Evolutionary conservation across 441 rosid species (phyloP).

Genomic region (Adansonia gregorii): DNA sequence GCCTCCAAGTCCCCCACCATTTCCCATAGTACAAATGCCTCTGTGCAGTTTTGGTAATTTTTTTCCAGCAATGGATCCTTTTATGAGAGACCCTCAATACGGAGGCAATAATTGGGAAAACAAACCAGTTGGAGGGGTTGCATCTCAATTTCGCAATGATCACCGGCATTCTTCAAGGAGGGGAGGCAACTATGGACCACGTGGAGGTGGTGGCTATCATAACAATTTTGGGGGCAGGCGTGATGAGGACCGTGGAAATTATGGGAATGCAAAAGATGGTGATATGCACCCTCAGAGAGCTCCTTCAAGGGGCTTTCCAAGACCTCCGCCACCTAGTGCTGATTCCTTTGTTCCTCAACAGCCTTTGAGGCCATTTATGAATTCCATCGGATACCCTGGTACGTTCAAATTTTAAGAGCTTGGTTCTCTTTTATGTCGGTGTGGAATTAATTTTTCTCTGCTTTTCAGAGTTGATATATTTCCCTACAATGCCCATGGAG

Average conservation of each 20-base stretch:
- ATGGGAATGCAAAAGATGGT: slow-evolving; percentile 40
- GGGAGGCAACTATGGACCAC: slow-evolving; percentile 45
- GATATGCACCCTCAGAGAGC: slow-evolving; percentile 39
- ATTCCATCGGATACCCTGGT: slow-evolving; percentile 39
- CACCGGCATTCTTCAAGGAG: slow-evolving; percentile 46
- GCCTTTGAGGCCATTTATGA: slow-evolving; percentile 31
- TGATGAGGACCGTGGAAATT: slow-evolving; percentile 49
- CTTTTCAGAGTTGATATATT: slow-evolving; percentile 36
- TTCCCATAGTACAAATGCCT: slow-evolving; percentile 38
- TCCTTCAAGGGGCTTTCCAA: slow-evolving; percentile 42
- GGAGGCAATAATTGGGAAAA: slow-evolving; percentile 51
- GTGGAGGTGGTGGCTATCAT: slow-evolving; percentile 51
- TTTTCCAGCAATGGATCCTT: slow-evolving; percentile 37
- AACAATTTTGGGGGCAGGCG: slow-evolving; percentile 52
- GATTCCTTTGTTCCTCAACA: slow-evolving; percentile 32
- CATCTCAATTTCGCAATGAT: slow-evolving; percentile 43
- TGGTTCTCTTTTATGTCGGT: neutral
- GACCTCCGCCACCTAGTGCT: slow-evolving; percentile 38
- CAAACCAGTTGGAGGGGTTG: slow-evolving; percentile 38
- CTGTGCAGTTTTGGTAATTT: slow-evolving; percentile 41
- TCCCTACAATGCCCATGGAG: slow-evolving; percentile 29
- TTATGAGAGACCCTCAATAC: slow-evolving; percentile 39
- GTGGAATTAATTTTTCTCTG: slow-evolving; percentile 8
- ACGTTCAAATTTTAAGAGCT: slow-evolving; percentile 10
- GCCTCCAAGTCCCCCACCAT: slow-evolving; percentile 41